Evolutionary conservation across 208 protist species (phyloP).

Genomic region (Leishmania mexicana): DNA sequence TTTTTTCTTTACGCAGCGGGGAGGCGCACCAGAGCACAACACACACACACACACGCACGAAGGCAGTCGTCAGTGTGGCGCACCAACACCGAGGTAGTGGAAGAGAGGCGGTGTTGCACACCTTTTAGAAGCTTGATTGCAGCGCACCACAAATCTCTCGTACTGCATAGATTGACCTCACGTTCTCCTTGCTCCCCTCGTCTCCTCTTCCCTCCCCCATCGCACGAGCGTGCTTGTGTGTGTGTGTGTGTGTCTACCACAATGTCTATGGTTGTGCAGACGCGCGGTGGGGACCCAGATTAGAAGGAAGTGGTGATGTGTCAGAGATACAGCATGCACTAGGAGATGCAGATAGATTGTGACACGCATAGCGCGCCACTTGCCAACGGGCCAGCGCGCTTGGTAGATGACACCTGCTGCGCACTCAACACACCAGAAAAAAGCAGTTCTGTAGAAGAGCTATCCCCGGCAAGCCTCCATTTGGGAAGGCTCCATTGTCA

Average conservation of each 20-base stretch:
- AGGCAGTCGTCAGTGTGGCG: not conserved
- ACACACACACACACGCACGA: not conserved
- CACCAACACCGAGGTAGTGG: not conserved
- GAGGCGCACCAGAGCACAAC: not conserved
- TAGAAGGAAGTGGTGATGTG: not conserved
- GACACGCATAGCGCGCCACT: not conserved
- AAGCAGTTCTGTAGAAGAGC: not conserved
- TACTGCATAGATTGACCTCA: not conserved
- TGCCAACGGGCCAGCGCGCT: not conserved
- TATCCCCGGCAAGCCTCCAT: not conserved
- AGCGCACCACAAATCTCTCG: not conserved
- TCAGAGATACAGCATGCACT: not conserved
- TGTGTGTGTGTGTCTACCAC: not conserved
- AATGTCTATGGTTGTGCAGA: not conserved
- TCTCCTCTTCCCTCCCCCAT: not conserved
- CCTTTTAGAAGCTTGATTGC: not conserved
- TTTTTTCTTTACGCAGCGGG: not conserved
- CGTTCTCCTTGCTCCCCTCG: not conserved
- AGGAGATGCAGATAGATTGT: not conserved
- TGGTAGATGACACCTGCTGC: not conserved
- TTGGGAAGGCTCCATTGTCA: not conserved
- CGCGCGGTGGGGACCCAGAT: not conserved
- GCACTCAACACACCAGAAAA: not conserved
- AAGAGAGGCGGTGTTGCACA: not conserved
- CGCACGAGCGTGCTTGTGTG: not conserved